These are phyloP conservation scores for Naganishia sp. DNA, from an alignment of 1,284 basidiomycete genomes.

Conservation along the genomic window DNA sequence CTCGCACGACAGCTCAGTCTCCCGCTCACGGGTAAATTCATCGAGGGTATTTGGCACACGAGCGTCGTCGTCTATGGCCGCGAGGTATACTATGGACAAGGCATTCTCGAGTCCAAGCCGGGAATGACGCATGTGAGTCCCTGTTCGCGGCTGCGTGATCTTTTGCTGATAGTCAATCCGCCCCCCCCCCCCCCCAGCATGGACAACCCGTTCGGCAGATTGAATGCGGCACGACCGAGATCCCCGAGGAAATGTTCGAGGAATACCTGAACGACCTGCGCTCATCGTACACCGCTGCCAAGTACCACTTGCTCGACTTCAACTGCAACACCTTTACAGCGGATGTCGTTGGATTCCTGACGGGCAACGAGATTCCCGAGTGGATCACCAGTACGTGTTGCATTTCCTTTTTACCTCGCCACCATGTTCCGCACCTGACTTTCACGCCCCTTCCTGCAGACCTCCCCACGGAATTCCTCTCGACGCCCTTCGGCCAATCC, in stretches of 20 bases:
- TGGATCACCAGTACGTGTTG: slow-evolving; percentile 62
- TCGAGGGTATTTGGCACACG: slow-evolving; percentile 88
- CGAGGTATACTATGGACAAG: slow-evolving; percentile 87
- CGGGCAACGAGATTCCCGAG: slow-evolving; percentile 71
- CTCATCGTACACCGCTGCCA: slow-evolving; percentile 79
- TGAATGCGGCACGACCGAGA: slow-evolving; percentile 67
- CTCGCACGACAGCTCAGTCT: slow-evolving; percentile 73
- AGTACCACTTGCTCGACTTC: slow-evolving; percentile 81
- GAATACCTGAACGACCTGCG: slow-evolving; percentile 76
- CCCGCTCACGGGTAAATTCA: slow-evolving; percentile 78
- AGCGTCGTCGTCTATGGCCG: slow-evolving; percentile 80
- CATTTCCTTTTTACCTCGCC: slow-evolving; percentile 29
- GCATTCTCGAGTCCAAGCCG: slow-evolving; percentile 67
- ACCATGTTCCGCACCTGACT: not conserved
- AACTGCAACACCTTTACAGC: slow-evolving; percentile 86
- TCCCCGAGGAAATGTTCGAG: slow-evolving; percentile 79
- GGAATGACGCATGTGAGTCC: slow-evolving; percentile 73
- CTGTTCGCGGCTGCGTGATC: not conserved
- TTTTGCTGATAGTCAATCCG: not conserved
- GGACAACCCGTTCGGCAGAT: slow-evolving; percentile 72
- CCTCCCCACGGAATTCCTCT: slow-evolving; percentile 81
- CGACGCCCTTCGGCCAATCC: slow-evolving; percentile 84
- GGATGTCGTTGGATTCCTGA: slow-evolving; percentile 77
- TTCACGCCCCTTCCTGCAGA: slow-evolving; percentile 56
- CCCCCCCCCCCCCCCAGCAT: slow-evolving; percentile 59